Conservation (phyloP, 148 eudicot species). For the Rhododendron simsii region DNA sequence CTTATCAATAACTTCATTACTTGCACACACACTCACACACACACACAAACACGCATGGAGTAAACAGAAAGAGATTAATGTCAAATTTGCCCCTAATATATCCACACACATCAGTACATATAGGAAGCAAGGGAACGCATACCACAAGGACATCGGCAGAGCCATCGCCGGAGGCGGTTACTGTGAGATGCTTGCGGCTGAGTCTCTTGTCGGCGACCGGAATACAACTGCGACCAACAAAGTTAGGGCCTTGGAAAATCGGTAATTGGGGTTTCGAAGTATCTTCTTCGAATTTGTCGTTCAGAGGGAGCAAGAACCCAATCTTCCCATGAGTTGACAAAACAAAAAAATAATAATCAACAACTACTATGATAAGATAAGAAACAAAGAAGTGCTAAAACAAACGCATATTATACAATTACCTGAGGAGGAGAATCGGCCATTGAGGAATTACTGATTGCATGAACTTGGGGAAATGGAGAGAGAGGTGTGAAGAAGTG, state of each 20-base stretch:
- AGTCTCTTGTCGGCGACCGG: constrained; percentile 64
- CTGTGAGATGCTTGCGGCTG: constrained; percentile 72
- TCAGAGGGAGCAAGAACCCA: constrained; percentile 62
- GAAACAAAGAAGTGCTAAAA: not conserved
- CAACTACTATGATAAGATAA: not conserved
- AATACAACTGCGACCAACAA: constrained; percentile 61
- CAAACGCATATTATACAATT: not conserved
- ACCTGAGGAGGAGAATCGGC: constrained; percentile 14
- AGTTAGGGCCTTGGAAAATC: constrained; percentile 47
- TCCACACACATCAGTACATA: not conserved
- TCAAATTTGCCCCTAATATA: not conserved
- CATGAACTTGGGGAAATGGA: not conserved
- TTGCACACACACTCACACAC: too few relatives aligned
- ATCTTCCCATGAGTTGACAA: constrained; percentile 28
- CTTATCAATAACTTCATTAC: too few relatives aligned
- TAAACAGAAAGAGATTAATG: not conserved
- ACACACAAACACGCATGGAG: not conserved
- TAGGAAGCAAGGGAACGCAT: constrained; percentile 5
- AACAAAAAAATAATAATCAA: not conserved
- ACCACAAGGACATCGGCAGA: constrained; percentile 61
- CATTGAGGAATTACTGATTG: constrained; percentile 11
- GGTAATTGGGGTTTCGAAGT: constrained; percentile 43
- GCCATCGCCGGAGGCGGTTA: constrained; percentile 36
- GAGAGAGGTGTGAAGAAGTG: not conserved
- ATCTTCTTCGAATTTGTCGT: constrained; percentile 44